These are phyloP conservation scores for Fereydounia khargensis DNA, from an alignment of 1,284 basidiomycete species.

Conservation along the genomic window DNA sequence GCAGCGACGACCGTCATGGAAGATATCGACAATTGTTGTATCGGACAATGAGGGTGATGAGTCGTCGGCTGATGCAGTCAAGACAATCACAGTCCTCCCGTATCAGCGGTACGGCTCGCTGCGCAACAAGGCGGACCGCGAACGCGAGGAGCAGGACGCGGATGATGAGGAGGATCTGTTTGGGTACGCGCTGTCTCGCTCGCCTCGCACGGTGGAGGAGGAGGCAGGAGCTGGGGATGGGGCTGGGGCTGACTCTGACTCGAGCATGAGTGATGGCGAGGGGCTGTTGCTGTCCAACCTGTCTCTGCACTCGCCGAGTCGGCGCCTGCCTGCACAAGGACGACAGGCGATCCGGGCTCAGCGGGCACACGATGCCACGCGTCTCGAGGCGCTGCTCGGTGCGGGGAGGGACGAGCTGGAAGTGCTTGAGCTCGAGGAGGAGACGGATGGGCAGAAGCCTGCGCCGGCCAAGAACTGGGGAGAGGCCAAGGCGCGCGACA, in stretches of 20 bases:
- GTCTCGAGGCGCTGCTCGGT: not conserved
- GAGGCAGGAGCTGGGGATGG: not conserved
- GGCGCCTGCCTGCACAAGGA: not conserved
- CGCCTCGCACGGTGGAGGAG: not conserved
- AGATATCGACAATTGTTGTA: conserved; percentile 6
- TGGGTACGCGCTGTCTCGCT: not conserved
- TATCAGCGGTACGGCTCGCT: conserved; percentile 22
- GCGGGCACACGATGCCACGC: not conserved
- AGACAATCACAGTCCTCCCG: conserved; percentile 20
- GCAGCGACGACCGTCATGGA: not conserved
- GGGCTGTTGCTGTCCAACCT: not conserved
- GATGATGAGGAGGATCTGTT: not conserved
- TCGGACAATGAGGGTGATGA: conserved; percentile 18
- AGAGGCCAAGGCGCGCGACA: no score
- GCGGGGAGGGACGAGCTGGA: not conserved
- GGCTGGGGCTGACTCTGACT: not conserved
- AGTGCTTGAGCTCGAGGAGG: not conserved
- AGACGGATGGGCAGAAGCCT: not conserved
- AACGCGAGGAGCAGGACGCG: not conserved
- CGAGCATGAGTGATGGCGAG: not conserved
- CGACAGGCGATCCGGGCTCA: not conserved
- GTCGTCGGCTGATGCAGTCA: not conserved
- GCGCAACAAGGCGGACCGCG: conserved; percentile 1
- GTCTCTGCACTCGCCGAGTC: not conserved
- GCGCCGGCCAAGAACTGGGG: not conserved